Conservation (phyloP, 495 filamentous ascomycete genomes). For the Rhypophila decipiens region DNA sequence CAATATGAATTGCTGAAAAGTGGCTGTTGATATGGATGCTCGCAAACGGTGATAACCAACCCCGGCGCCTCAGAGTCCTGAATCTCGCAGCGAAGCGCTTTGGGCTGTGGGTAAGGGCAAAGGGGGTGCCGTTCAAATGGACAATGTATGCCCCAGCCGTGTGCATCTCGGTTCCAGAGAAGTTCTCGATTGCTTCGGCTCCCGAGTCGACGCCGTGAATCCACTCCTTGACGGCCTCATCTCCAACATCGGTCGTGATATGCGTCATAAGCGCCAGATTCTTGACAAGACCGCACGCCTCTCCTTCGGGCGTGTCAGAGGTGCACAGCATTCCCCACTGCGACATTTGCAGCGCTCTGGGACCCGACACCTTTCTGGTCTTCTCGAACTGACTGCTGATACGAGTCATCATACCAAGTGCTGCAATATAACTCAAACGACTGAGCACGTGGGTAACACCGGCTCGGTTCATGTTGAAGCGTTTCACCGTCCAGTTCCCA, state of each 20-base stretch:
- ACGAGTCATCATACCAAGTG: slow-evolving; percentile 99
- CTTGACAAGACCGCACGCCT: slow-evolving; percentile 96
- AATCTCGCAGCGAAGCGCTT: slow-evolving; percentile 79
- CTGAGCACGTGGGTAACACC: slow-evolving; percentile 96
- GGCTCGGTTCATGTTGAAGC: slow-evolving; percentile 96
- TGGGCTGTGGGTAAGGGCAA: slow-evolving; percentile 73
- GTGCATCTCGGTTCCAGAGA: slow-evolving; percentile 78
- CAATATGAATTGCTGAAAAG: slow-evolving; percentile 85
- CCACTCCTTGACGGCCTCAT: slow-evolving; percentile 74
- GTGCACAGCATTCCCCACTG: slow-evolving; percentile 97
- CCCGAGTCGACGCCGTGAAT: slow-evolving; percentile 68
- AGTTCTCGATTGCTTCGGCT: slow-evolving; percentile 50
- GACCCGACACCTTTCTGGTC: slow-evolving; percentile 90
- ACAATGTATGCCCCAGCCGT: slow-evolving; percentile 77
- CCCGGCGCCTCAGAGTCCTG: slow-evolving; percentile 75
- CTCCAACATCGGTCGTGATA: slow-evolving; percentile 92
- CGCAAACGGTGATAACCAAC: slow-evolving; percentile 86
- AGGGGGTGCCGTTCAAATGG: slow-evolving; percentile 90
- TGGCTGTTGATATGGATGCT: slow-evolving; percentile 94
- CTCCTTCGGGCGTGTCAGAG: slow-evolving; percentile 96
- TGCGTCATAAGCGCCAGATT: slow-evolving; percentile 99
- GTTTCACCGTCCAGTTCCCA: slow-evolving; percentile 94
- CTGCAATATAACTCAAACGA: slow-evolving; percentile 90
- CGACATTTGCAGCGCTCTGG: slow-evolving; percentile 90
- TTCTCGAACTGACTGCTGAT: slow-evolving; percentile 99